Evolutionary conservation across 2,329 filamentous ascomycete genomes (phyloP).

Genomic region (Periconia macrospinosa): DNA sequence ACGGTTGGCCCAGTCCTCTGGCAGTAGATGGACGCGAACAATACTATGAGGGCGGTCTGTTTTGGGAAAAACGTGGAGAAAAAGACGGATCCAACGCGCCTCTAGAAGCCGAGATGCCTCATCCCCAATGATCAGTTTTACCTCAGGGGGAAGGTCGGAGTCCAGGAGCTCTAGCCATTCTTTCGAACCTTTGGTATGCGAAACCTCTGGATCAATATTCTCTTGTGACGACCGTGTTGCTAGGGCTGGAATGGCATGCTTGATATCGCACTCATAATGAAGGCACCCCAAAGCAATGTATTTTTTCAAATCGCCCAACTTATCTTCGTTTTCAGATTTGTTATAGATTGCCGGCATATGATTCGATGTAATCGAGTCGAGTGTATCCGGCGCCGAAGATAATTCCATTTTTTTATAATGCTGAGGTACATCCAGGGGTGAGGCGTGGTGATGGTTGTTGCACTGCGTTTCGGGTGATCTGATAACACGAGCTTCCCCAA

Average conservation of each 20-base stretch:
- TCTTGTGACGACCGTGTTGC: background rate
- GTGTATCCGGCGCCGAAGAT: background rate
- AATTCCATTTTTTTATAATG: background rate
- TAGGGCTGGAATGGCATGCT: background rate
- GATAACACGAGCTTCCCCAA: no score
- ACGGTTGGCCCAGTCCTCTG: conserved; percentile 64
- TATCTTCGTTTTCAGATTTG: conserved; percentile 3
- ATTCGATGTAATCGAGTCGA: no score
- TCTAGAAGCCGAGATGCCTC: conserved; percentile 31
- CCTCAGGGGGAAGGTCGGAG: conserved; percentile 20
- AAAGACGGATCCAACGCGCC: conserved; percentile 40
- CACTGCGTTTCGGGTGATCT: no score
- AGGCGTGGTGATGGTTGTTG: no score
- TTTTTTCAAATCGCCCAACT: conserved; percentile 21
- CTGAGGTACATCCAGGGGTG: no score
- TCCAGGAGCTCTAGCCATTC: conserved; percentile 30
- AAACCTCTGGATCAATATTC: background rate
- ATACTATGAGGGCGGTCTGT: conserved; percentile 9
- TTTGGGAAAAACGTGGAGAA: conserved; percentile 12
- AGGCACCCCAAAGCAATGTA: conserved; percentile 42
- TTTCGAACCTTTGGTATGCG: background rate
- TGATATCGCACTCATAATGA: conserved; percentile 15
- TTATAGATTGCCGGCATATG: background rate
- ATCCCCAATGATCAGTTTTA: conserved; percentile 24
- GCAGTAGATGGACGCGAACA: conserved; percentile 64